Conservation (phyloP, 768 basidiomycete species). For the Chlorophyllum brunneum region DNA sequence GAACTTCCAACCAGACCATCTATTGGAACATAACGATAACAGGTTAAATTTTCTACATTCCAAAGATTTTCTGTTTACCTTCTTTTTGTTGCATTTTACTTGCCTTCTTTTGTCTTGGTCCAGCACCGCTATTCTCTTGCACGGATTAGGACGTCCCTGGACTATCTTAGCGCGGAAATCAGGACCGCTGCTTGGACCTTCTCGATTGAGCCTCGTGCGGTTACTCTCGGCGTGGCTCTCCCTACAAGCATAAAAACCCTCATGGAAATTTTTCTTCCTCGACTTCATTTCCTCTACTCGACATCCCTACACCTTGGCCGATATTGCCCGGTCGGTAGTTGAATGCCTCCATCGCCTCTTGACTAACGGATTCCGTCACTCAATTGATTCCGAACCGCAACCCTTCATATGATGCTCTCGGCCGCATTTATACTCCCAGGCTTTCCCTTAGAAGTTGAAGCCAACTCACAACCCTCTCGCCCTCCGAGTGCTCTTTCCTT, state of each 20-base stretch:
- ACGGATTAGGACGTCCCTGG: constrained; percentile 8
- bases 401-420: neutral
- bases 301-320: neutral
- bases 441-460: constrained; percentile 15
- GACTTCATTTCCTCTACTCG: neutral
- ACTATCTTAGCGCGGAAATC: constrained; percentile 2
- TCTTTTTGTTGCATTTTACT: constrained; percentile 7
- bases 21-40: neutral
- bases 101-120: constrained; percentile 10
- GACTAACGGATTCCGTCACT: neutral
- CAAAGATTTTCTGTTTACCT: neutral
- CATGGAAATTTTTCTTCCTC: neutral
- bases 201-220: neutral
- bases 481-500: constrained; percentile 23
- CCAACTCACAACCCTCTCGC: constrained; percentile 22
- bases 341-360: neutral
- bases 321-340: neutral
- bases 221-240: neutral
- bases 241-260: neutral
- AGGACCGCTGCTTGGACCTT: neutral
- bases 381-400: neutral
- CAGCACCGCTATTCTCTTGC: constrained; percentile 4
- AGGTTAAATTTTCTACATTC: constrained; percentile 4
- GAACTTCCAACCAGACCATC: neutral
- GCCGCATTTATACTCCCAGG: neutral